These are phyloP conservation scores for Vaccinium vitisidaea DNA, from an alignment of 148 eudicot genomes.

Conservation along the genomic window DNA sequence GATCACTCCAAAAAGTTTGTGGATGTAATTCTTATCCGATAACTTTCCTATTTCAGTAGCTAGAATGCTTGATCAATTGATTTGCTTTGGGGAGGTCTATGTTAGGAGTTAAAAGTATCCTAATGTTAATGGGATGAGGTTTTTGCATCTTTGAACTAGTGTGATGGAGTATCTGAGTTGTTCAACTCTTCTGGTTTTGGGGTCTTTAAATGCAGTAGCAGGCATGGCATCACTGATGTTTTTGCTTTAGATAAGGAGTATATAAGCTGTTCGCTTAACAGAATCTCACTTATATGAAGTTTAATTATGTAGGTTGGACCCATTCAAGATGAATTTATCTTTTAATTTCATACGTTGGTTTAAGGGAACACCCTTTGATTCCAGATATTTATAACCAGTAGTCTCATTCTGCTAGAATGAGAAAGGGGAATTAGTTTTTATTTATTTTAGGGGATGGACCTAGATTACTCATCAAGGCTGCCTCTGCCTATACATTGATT, in stretches of 20 bases:
- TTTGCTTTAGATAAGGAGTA: background rate
- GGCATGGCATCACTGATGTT: background rate
- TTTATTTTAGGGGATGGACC: too few species aligned
- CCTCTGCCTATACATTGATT: background rate
- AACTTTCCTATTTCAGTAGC: background rate
- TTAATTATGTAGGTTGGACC: too few species aligned
- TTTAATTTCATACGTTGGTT: too few species aligned
- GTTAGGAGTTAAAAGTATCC: background rate
- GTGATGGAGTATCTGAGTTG: background rate
- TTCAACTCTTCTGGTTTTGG: background rate
- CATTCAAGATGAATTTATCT: too few species aligned
- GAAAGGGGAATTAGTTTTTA: too few species aligned
- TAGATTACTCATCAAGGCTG: too few species aligned
- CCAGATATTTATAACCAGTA: too few species aligned
- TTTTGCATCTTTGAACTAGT: background rate
- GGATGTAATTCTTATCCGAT: background rate
- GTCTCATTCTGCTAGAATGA: too few species aligned
- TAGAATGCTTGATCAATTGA: background rate
- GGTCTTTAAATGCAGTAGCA: background rate
- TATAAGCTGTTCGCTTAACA: too few species aligned
- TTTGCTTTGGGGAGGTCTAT: background rate
- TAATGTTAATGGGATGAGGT: too few species aligned
- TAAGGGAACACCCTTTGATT: too few species aligned
- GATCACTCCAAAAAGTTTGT: background rate
- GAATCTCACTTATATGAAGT: too few species aligned